Conservation (phyloP, 1,284 basidiomycete species). For the Sporisorium iseilematis-ciliati region DNA sequence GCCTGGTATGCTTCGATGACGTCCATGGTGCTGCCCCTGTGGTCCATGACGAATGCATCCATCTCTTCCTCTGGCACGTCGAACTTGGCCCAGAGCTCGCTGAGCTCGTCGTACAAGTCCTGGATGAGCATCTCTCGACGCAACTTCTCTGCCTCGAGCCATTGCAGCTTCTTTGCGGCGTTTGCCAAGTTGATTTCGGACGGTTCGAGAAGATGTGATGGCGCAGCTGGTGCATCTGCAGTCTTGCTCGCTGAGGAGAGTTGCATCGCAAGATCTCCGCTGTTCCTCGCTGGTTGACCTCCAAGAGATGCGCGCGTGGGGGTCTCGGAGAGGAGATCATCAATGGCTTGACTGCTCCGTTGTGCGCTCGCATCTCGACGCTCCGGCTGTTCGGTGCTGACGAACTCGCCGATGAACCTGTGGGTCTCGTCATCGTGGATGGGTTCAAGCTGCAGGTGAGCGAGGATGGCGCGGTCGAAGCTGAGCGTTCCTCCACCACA, state of each 20-base stretch:
- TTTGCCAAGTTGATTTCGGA: constrained; percentile 39
- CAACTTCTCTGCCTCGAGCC: constrained; percentile 62
- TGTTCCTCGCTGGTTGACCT: constrained; percentile 29
- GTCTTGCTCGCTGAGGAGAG: constrained; percentile 31
- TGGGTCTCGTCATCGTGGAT: constrained; percentile 38
- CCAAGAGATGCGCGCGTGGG: constrained; percentile 49
- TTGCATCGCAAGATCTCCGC: constrained; percentile 36
- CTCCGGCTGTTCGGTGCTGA: constrained; percentile 40
- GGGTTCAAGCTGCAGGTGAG: constrained; percentile 59
- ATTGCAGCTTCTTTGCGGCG: constrained; percentile 33
- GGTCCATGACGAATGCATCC: constrained; percentile 66
- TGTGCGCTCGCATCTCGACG: constrained; percentile 16
- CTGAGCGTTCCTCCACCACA: constrained; percentile 35
- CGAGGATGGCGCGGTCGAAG: constrained; percentile 57
- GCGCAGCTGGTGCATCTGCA: constrained; percentile 19
- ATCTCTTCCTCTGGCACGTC: constrained; percentile 67
- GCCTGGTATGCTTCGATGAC: constrained; percentile 83
- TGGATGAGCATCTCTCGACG: constrained; percentile 64
- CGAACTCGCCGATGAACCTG: constrained; percentile 53
- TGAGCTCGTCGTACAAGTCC: constrained; percentile 66
- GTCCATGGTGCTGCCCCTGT: constrained; percentile 80
- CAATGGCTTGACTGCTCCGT: constrained; percentile 23
- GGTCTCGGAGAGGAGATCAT: constrained; percentile 38
- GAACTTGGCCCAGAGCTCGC: constrained; percentile 66
- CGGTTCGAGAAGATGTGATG: constrained; percentile 50